Evolutionary conservation across 352 stramenopile genomes (phyloP).

Genomic region (Pythium aphanidermatum): DNA sequence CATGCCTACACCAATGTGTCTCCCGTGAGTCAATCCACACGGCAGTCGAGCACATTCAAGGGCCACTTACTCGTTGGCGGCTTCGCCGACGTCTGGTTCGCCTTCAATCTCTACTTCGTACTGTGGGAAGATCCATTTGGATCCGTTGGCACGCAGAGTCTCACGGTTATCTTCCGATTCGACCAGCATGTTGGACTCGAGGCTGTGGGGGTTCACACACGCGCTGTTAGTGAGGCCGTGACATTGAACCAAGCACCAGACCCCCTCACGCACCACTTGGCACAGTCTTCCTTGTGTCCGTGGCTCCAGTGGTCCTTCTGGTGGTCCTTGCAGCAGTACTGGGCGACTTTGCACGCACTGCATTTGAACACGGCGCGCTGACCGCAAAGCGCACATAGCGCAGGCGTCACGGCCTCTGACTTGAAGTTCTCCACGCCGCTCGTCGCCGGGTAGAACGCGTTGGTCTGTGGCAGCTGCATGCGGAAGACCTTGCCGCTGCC

Average conservation of each 20-base stretch:
- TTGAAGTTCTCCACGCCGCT: conserved; percentile 29
- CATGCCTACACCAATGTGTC: conserved; percentile 31
- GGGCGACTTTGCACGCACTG: conserved; percentile 61
- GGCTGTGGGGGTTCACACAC: too few species aligned
- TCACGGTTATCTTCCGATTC: conserved; percentile 27
- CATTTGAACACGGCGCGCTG: conserved; percentile 62
- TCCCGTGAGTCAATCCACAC: neutral
- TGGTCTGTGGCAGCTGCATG: conserved; percentile 83
- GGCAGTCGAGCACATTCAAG: neutral
- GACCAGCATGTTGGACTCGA: conserved; percentile 30
- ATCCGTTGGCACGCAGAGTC: conserved; percentile 38
- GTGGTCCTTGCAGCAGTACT: conserved; percentile 74
- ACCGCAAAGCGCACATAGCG: conserved; percentile 54
- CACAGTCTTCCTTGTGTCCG: conserved; percentile 64
- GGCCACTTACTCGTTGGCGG: conserved; percentile 46
- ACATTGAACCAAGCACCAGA: neutral
- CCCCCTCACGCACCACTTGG: conserved; percentile 30
- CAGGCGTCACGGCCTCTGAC: neutral
- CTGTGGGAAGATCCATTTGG: conserved; percentile 70
- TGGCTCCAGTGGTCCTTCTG: conserved; percentile 77
- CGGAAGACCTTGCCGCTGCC: conserved; percentile 74
- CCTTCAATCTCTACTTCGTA: conserved; percentile 76
- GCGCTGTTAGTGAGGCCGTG: too few species aligned
- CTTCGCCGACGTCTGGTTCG: conserved; percentile 54
- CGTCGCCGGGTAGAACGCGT: conserved; percentile 84